Percentiles rank a stretch among this genome's conserved stretches.
These are phyloP conservation scores for Plenodomus tracheiphilus DNA, from an alignment of 2,329 filamentous ascomycete genomes.

Conservation along the genomic window DNA sequence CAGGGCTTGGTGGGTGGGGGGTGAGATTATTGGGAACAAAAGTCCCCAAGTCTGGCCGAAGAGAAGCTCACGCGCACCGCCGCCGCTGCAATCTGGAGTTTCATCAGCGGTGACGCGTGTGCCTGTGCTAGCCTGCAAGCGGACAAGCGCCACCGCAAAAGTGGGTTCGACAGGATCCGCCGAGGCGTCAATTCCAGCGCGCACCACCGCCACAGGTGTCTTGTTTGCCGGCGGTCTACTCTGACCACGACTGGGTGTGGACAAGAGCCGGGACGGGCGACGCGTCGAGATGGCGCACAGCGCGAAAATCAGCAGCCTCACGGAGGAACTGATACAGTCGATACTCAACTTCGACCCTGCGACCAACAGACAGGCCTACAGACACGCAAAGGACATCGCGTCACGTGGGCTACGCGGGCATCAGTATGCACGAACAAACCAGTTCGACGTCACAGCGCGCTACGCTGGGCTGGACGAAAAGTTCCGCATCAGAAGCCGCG, in stretches of 20 bases:
- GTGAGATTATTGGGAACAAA: neutral
- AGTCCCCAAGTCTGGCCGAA: slow-evolving; percentile 11
- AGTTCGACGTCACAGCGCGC: slow-evolving; percentile 51
- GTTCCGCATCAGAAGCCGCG: slow-evolving; percentile 77
- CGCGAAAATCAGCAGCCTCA: slow-evolving; percentile 65
- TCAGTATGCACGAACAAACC: slow-evolving; percentile 51
- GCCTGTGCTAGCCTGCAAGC: slow-evolving; percentile 3
- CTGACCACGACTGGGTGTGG: neutral
- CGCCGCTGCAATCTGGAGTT: slow-evolving; percentile 4
- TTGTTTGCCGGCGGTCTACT: slow-evolving; percentile 3
- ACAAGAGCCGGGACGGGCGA: neutral
- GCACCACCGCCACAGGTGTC: slow-evolving; percentile 7
- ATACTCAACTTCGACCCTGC: slow-evolving; percentile 57
- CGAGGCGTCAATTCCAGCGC: slow-evolving; percentile 12
- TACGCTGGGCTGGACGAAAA: slow-evolving; percentile 72
- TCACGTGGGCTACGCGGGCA: slow-evolving; percentile 45
- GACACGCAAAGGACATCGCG: slow-evolving; percentile 45
- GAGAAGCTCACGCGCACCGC: slow-evolving; percentile 2
- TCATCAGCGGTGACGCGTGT: slow-evolving; percentile 14
- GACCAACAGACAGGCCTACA: slow-evolving; percentile 42
- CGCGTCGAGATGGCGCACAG: slow-evolving; percentile 67
- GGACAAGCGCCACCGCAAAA: slow-evolving; percentile 7
- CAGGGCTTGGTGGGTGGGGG: slow-evolving; percentile 1
- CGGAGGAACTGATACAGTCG: slow-evolving; percentile 70
- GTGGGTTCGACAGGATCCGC: slow-evolving; percentile 11